Conservation (phyloP, 768 basidiomycete genomes). For the Suillus spraguei region DNA sequence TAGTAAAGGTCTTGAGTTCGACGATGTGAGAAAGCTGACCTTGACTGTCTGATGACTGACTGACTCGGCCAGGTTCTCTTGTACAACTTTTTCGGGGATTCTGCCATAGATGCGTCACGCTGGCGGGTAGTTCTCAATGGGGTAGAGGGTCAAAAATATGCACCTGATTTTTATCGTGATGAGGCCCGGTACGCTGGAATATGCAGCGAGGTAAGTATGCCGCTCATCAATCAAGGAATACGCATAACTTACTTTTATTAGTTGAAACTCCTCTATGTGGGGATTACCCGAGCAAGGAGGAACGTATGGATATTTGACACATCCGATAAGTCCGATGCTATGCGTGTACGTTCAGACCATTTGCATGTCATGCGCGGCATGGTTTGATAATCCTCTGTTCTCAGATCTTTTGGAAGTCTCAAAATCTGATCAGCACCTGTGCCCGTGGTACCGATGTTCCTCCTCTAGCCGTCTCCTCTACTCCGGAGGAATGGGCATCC, state of each 20-base stretch:
- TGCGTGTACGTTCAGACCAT: constrained; percentile 45
- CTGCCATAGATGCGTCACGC: constrained; percentile 46
- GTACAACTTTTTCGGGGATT: constrained; percentile 77
- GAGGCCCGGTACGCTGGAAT: constrained; percentile 53
- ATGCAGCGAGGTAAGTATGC: constrained; percentile 53
- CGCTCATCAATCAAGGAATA: not conserved
- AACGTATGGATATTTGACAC: constrained; percentile 72
- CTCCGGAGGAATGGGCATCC: constrained; percentile 44
- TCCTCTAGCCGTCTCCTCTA: constrained; percentile 55
- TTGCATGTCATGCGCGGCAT: not conserved
- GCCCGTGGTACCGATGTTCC: constrained; percentile 50
- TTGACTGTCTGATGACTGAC: not conserved
- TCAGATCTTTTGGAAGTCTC: constrained; percentile 55
- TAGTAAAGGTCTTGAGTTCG: constrained; percentile 33
- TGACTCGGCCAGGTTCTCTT: constrained; percentile 57
- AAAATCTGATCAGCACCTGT: constrained; percentile 48
- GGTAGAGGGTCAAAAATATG: constrained; percentile 30
- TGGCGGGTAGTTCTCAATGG: constrained; percentile 63
- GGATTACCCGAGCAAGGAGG: constrained; percentile 67
- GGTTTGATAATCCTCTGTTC: not conserved
- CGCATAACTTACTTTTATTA: constrained; percentile 22
- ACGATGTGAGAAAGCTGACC: constrained; percentile 17
- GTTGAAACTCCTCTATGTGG: constrained; percentile 73
- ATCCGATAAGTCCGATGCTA: constrained; percentile 55
- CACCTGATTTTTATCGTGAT: constrained; percentile 48